phyloP scores from a whole-genome alignment of 2,329 filamentous ascomycete species.

The Septoria petroselini region DNA sequence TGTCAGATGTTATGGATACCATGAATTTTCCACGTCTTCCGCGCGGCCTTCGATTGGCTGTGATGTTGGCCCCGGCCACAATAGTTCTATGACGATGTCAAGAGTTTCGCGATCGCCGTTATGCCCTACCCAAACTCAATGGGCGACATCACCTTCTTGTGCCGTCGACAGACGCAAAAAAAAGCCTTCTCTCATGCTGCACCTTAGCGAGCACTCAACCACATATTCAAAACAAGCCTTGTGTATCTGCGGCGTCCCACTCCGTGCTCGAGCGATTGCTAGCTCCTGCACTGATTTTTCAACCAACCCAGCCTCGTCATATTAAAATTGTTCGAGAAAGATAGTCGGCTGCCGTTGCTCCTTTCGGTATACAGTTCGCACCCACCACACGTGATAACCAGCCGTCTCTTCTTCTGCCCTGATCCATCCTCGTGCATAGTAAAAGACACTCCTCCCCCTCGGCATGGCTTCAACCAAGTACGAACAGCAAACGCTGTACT shows the following conservation, averaged over 20 bases:
- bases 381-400: conserved; percentile 4
- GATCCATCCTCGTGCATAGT: conserved; percentile 1
- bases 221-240: not conserved
- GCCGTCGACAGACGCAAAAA: too few relatives aligned
- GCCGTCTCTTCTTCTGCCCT: conserved; percentile 3
- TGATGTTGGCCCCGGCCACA: not conserved
- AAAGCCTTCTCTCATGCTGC: too few relatives aligned
- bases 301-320: conserved; percentile 5
- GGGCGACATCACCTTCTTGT: conserved; percentile 14
- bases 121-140: conserved; percentile 6
- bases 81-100: not conserved
- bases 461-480: conserved; percentile 26
- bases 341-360: conserved; percentile 17
- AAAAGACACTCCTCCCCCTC: not conserved
- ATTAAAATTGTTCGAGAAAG: conserved; percentile 19
- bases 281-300: conserved; percentile 15
- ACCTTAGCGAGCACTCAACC: not conserved
- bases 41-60: too few relatives aligned
- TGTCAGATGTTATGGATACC: conserved; percentile 8
- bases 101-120: not conserved
- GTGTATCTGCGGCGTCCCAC: conserved; percentile 3
- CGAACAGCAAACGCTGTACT: conserved; percentile 57
- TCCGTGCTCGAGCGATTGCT: conserved; percentile 6
- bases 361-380: conserved; percentile 5
- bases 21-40: too few relatives aligned